phyloP scores from a whole-genome alignment of 176 grass and related monocot species.

The Zizania latifolia region DNA sequence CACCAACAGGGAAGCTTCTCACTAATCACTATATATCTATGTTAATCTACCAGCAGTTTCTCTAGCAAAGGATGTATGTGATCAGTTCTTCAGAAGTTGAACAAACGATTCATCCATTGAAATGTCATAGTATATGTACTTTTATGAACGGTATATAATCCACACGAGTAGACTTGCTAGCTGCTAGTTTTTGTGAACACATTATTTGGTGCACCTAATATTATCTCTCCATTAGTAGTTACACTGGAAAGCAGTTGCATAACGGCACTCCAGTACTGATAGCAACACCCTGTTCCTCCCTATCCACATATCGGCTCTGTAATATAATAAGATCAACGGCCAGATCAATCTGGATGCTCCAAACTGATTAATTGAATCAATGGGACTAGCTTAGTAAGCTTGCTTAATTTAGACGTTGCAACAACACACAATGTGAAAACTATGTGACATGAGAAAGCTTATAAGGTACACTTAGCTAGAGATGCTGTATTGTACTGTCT shows the following conservation, averaged over 20 bases:
- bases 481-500: not conserved
- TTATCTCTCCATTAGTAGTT: constrained; percentile 28
- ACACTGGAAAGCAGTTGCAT: constrained; percentile 50
- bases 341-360: constrained; percentile 8
- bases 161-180: not conserved
- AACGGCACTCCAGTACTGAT: constrained; percentile 38
- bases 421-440: not conserved
- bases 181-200: not conserved
- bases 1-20: constrained; percentile 22
- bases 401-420: not conserved
- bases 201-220: constrained; percentile 47
- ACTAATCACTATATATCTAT: not conserved
- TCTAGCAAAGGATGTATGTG: constrained; percentile 1
- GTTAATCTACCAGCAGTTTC: not conserved
- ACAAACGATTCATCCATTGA: not conserved
- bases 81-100: not conserved
- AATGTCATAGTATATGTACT: not conserved
- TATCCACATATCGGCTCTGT: constrained; percentile 5
- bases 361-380: constrained; percentile 3
- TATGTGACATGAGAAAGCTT: not conserved
- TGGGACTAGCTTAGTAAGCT: not conserved
- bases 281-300: constrained; percentile 16
- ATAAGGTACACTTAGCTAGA: not conserved
- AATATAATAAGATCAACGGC: constrained; percentile 10
- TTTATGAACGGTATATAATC: not conserved